Conservation (phyloP, 1,139 yeast species). For the Yamadazyma atlantica region DNA sequence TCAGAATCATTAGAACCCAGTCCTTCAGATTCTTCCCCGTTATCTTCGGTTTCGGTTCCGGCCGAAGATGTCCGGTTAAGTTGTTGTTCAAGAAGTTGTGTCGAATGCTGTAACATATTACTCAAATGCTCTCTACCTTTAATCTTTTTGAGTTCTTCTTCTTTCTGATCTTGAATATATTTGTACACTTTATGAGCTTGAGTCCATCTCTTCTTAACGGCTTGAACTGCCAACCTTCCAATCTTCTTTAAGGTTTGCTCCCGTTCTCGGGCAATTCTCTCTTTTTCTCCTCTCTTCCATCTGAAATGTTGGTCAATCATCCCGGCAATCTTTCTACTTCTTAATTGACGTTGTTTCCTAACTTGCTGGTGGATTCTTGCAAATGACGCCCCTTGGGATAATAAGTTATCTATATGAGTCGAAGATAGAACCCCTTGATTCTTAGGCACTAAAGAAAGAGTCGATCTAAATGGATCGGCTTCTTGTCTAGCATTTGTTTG, state of each 20-base stretch:
- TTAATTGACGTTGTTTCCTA: conserved; percentile 63
- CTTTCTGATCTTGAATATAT: conserved; percentile 51
- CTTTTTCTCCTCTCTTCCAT: conserved; percentile 84
- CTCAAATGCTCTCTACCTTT: conserved; percentile 88
- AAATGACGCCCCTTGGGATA: conserved; percentile 73
- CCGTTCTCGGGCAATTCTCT: conserved; percentile 68
- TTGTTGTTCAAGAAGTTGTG: conserved; percentile 86
- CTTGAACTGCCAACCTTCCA: conserved; percentile 78
- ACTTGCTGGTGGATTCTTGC: conserved; percentile 71
- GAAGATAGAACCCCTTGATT: conserved; percentile 44
- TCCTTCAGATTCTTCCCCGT: conserved; percentile 15
- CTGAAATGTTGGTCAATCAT: conserved; percentile 89
- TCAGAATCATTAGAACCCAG: conserved; percentile 23
- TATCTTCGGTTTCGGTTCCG: conserved; percentile 21
- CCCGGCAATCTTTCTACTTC: conserved; percentile 70
- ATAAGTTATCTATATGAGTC: conserved; percentile 69
- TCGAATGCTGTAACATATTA: conserved; percentile 87
- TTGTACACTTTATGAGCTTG: conserved; percentile 83
- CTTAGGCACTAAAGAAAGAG: conserved; percentile 40
- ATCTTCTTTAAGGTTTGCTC: conserved; percentile 65
- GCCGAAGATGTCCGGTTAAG: conserved; percentile 42
- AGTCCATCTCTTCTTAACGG: conserved; percentile 88
- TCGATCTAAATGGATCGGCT: conserved; percentile 41
- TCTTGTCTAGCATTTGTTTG: conserved; percentile 40
- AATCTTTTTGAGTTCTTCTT: conserved; percentile 66